These are phyloP conservation scores for Glaciozyma martinii DNA, from an alignment of 768 basidiomycete species.

Conservation along the genomic window DNA sequence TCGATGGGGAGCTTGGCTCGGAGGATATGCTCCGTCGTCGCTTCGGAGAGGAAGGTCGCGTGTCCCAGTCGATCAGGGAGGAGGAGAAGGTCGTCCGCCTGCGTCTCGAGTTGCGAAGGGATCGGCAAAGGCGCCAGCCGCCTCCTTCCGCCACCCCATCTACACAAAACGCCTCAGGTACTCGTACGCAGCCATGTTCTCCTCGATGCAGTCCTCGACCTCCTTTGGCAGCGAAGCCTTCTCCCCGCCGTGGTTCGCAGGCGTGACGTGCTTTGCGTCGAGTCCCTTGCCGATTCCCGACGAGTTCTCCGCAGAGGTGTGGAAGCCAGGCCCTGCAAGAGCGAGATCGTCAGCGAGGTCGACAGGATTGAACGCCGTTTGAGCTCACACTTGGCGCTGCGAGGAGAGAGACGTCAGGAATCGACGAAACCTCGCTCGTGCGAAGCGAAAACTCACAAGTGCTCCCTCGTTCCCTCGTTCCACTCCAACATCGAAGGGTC, in stretches of 20 bases:
- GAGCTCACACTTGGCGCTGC: neutral
- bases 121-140: no score
- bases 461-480: constrained; percentile 32
- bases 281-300: constrained; percentile 17
- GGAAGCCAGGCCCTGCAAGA: constrained; percentile 34
- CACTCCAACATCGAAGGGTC: constrained; percentile 33
- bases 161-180: constrained; percentile 24
- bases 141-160: neutral
- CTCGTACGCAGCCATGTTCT: constrained; percentile 36
- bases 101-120: no score
- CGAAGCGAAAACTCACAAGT: constrained; percentile 28
- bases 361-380: neutral
- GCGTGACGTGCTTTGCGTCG: constrained; percentile 1
- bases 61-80: no score
- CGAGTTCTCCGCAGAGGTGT: constrained; percentile 30
- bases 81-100: no score
- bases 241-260: neutral
- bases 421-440: neutral
- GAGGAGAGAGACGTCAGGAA: neutral
- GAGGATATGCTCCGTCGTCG: no score
- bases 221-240: constrained; percentile 14
- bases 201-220: constrained; percentile 32
- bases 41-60: no score
- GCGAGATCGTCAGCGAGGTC: neutral
- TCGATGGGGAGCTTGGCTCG: no score